A percentile compares a stretch with the other conserved stretches of the same genome.
Conservation (phyloP, 169 alveolate species). For the Plasmodium yoelii region DNA sequence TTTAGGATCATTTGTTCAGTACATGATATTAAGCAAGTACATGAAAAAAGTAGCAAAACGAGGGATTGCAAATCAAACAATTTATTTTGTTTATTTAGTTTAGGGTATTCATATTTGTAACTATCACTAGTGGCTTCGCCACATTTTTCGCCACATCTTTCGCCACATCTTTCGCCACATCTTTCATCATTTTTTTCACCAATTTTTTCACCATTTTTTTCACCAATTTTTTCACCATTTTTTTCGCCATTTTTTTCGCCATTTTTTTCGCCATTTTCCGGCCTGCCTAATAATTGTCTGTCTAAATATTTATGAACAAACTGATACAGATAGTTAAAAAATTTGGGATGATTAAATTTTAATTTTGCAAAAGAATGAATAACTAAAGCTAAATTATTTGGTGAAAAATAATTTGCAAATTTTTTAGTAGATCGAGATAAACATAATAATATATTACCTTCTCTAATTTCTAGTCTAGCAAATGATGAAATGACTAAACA, state of each 20-base stretch:
- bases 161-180: no score
- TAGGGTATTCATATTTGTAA: neutral
- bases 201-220: no score
- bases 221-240: neutral
- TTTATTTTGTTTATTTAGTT: conserved; percentile 12
- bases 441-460: conserved; percentile 77
- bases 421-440: conserved; percentile 74
- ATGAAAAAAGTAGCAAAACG: conserved; percentile 78
- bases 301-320: conserved; percentile 66
- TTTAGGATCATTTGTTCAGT: conserved; percentile 77
- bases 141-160: no score
- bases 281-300: conserved; percentile 2
- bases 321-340: conserved; percentile 59
- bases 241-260: neutral
- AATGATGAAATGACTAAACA: conserved; percentile 82
- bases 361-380: conserved; percentile 86
- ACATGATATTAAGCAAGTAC: conserved; percentile 12
- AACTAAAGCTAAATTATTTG: conserved; percentile 79
- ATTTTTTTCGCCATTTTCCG: neutral
- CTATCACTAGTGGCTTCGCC: conserved; percentile 12
- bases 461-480: conserved; percentile 85
- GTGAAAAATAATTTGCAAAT: conserved; percentile 78
- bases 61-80: conserved; percentile 82
- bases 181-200: neutral
- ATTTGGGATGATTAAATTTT: conserved; percentile 77